Conservation (phyloP, 176 grass and related monocot genomes). For the Eragrostis curvula region DNA sequence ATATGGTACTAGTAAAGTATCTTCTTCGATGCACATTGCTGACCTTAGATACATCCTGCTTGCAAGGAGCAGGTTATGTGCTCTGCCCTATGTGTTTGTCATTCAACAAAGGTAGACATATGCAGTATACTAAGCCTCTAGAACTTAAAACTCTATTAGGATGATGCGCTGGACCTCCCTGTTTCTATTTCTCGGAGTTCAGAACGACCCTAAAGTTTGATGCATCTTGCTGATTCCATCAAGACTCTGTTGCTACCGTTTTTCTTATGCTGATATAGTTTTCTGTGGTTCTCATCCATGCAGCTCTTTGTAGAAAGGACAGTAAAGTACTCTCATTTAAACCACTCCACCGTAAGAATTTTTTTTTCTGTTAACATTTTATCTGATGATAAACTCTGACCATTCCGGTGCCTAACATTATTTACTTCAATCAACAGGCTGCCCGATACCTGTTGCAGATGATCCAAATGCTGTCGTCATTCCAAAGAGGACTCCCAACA, state of each 20-base stretch:
- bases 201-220: background rate
- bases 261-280: conserved; percentile 7
- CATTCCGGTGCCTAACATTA: background rate
- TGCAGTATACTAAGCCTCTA: background rate
- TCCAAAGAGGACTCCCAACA: conserved; percentile 75
- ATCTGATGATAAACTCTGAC: background rate
- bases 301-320: conserved; percentile 83
- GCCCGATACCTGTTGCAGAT: conserved; percentile 72
- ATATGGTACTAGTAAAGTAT: background rate
- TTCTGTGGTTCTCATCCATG: background rate
- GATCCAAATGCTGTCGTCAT: conserved; percentile 68
- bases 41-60: background rate
- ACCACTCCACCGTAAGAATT: conserved; percentile 79
- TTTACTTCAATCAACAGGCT: conserved; percentile 52
- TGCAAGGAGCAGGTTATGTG: background rate
- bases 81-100: background rate
- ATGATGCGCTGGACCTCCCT: background rate
- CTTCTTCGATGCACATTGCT: background rate
- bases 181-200: background rate
- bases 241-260: background rate
- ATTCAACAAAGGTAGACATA: background rate
- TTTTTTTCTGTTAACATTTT: background rate
- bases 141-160: background rate
- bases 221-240: background rate
- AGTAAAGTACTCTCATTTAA: conserved; percentile 58